Evolutionary conservation across 805 yeast genomes (phyloP).

Genomic region (Pichia cephalocereana): DNA sequence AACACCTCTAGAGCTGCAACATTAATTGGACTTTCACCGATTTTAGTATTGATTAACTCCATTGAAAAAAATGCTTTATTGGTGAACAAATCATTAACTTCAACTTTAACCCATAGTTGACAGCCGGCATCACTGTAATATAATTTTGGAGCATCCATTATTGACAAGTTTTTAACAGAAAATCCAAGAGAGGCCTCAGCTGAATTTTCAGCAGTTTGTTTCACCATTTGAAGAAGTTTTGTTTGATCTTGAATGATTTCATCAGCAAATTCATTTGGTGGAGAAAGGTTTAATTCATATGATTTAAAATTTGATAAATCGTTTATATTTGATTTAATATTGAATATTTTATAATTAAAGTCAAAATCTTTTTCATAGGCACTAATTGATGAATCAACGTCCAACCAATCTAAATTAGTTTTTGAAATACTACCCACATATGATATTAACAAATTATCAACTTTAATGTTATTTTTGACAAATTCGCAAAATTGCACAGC

Average conservation of each 20-base stretch:
- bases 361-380: conserved; percentile 33
- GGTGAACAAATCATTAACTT: conserved; percentile 19
- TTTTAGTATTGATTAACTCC: conserved; percentile 29
- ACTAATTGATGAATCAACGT: neutral
- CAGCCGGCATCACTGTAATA: conserved; percentile 25
- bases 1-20: conserved; percentile 47
- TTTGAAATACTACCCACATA: conserved; percentile 22
- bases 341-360: conserved; percentile 29
- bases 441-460: conserved; percentile 27
- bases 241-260: conserved; percentile 23
- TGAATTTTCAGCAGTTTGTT: conserved; percentile 20
- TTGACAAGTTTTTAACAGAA: conserved; percentile 22
- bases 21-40: conserved; percentile 28
- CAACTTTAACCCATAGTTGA: conserved; percentile 47
- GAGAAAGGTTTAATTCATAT: conserved; percentile 16
- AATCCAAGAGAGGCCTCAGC: conserved; percentile 25
- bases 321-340: neutral
- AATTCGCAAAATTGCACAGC: conserved; percentile 28
- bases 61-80: conserved; percentile 35
- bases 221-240: conserved; percentile 17
- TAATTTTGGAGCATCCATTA: conserved; percentile 28
- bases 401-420: conserved; percentile 1
- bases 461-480: conserved; percentile 21
- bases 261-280: conserved; percentile 30
- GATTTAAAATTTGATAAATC: neutral